A percentile compares a stretch with the other conserved stretches of the same genome.
Conservation (phyloP, 495 filamentous ascomycete genomes). For the Parachaetomium inaequale region DNA sequence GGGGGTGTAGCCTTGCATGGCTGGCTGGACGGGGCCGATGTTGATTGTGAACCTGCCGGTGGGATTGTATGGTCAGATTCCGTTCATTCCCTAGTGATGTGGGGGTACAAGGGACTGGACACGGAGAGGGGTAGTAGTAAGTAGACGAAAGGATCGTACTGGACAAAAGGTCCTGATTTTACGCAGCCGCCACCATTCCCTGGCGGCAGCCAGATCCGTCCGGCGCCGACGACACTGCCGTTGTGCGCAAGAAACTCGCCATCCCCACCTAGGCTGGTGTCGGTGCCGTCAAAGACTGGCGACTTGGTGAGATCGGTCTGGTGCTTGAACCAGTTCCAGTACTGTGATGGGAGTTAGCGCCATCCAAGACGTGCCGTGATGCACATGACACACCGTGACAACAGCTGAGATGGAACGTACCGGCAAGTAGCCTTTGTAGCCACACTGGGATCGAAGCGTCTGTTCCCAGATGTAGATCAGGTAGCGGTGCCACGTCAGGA, state of each 20-base stretch:
- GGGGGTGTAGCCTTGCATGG: constrained; percentile 8
- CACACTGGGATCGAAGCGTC: not conserved
- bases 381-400: not conserved
- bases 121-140: not conserved
- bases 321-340: constrained; percentile 4
- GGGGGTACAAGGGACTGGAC: not conserved
- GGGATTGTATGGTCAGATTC: not conserved
- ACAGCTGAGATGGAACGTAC: not conserved
- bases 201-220: constrained; percentile 3
- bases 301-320: constrained; percentile 1
- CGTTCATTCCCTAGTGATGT: not conserved
- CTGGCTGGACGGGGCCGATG: constrained; percentile 6
- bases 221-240: constrained; percentile 1
- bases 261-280: constrained; percentile 4
- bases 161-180: not conserved
- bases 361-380: not conserved
- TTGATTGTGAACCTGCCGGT: constrained; percentile 1
- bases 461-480: constrained; percentile 1
- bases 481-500: constrained; percentile 10
- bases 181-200: not conserved
- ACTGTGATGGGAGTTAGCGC: not conserved
- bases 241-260: constrained; percentile 4
- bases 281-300: constrained; percentile 2
- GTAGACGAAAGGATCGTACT: not conserved
- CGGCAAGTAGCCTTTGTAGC: constrained; percentile 1